Evolutionary conservation across 805 yeast genomes (phyloP).

Genomic region (Pichia heedii): DNA sequence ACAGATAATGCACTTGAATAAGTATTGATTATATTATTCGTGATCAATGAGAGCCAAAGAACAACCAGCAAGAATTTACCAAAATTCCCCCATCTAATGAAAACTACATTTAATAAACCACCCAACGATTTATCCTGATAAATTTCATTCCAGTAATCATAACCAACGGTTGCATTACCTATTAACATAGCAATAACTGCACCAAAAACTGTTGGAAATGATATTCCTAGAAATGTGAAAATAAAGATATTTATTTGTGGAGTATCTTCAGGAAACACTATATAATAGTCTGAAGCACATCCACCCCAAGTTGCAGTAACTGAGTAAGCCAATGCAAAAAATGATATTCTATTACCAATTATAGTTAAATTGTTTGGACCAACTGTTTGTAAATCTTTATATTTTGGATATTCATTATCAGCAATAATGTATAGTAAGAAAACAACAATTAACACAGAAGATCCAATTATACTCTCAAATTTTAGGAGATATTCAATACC

Average conservation of each 20-base stretch:
- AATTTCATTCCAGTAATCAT: slow-evolving; percentile 47
- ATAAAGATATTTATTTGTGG: slow-evolving; percentile 44
- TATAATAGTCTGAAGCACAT: slow-evolving; percentile 75
- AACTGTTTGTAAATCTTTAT: slow-evolving; percentile 27
- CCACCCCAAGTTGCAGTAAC: slow-evolving; percentile 88
- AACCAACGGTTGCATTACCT: slow-evolving; percentile 54
- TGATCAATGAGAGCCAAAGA: slow-evolving; percentile 63
- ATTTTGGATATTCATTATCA: slow-evolving; percentile 34
- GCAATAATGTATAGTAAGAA: slow-evolving; percentile 57
- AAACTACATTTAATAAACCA: slow-evolving; percentile 59
- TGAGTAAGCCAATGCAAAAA: slow-evolving; percentile 65
- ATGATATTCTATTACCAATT: slow-evolving; percentile 63
- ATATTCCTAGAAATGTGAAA: slow-evolving; percentile 58
- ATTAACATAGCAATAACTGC: slow-evolving; percentile 66
- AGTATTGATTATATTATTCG: slow-evolving; percentile 74
- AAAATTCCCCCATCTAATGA: slow-evolving; percentile 62
- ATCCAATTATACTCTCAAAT: slow-evolving; percentile 58
- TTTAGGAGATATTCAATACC: slow-evolving; percentile 66
- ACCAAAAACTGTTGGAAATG: slow-evolving; percentile 67
- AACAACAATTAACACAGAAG: slow-evolving; percentile 63
- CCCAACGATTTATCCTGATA: slow-evolving; percentile 62
- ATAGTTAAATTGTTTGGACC: slow-evolving; percentile 33
- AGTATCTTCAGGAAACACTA: slow-evolving; percentile 67
- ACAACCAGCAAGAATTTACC: slow-evolving; percentile 70
- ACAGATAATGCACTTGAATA: slow-evolving; percentile 77